A percentile compares a stretch with the other conserved stretches of the same genome.
phyloP scores from a whole-genome alignment of 108 stramenopile genomes.

The Aureococcus anophagefferens region DNA sequence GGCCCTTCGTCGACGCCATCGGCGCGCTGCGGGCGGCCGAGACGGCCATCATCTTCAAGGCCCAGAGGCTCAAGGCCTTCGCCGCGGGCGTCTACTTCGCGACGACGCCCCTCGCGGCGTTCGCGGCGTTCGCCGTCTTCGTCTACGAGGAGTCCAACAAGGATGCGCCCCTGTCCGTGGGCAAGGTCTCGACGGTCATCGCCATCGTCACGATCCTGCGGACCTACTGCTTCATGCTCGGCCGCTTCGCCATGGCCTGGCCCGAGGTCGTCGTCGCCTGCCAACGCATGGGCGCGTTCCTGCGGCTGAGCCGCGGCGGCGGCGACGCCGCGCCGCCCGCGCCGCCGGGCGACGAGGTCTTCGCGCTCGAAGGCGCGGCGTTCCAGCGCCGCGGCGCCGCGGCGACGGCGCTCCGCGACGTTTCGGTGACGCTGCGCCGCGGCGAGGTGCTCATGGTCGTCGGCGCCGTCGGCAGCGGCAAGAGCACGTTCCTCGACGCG shows the following conservation, averaged over 20 bases:
- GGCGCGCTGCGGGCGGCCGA: conserved; percentile 3
- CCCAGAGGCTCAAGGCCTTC: not conserved
- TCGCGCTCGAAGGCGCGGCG: not conserved
- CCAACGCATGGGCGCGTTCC: not conserved
- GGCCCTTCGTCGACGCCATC: conserved; percentile 1
- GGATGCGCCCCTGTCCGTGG: conserved; percentile 1
- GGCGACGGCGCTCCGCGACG: conserved; percentile 16
- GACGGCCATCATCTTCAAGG: not conserved
- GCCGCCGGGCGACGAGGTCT: not conserved
- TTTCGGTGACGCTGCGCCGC: conserved; percentile 18
- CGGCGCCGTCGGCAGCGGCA: conserved; percentile 40
- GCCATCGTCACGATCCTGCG: conserved; percentile 10
- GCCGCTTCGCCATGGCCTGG: not conserved
- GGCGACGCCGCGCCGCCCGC: not conserved
- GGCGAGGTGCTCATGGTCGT: conserved; percentile 36
- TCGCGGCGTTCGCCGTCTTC: conserved; percentile 1
- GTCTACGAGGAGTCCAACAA: not conserved
- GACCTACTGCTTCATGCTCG: conserved; percentile 2
- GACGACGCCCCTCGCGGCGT: not conserved
- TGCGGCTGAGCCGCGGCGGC: conserved; percentile 3
- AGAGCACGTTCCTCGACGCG: conserved; percentile 29
- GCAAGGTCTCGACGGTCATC: not conserved
- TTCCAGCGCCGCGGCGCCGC: conserved; percentile 10
- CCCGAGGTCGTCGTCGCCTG: not conserved
- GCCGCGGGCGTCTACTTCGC: not conserved